Base-by-base conservation (phyloP, 1,284 basidiomycete species). In the Neonothopanus nambi region DNA sequence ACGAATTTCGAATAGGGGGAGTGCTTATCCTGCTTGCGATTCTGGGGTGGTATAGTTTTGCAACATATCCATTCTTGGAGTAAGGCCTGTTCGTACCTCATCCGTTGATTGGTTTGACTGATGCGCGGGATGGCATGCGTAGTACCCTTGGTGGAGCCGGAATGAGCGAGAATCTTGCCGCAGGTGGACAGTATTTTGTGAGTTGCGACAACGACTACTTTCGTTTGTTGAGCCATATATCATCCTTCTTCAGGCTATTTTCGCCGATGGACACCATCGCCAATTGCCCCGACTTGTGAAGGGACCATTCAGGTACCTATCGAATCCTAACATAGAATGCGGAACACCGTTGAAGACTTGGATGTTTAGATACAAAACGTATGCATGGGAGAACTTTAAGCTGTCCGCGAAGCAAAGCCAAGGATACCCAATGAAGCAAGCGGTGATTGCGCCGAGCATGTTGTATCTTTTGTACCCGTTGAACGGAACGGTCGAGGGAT, bases 161-260 rank as follows among this genome's bases (percentile, higher is more conserved):
- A 11, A 15, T 51, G 33, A 36, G 12, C 20, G 49, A 51, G 8
- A 51, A 13, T 11, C 26, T 51, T 17, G 24, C 41, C 3, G 49
- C 39, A 37, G 46, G 36, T 11, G 49, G 49, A 7, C 49, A 51
- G 33, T 44, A 51, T 43, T 51, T 51, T 40, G 49, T 51, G 41
- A 43, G 49, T 51, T 9, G 30, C 20, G 3, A 15, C 39, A n/a
- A n/a, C n/a, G n/a, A n/a, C n/a, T n/a, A n/a, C n/a, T n/a, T n/a
- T n/a, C n/a, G n/a, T n/a, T n/a, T n/a, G n/a, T n/a, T 48, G 15
- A 23, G 33, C 11, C 20, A 12, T 5, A n/a, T 7, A 17, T 49
- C 23, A 21, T 37, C n/a, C n/a, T n/a, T 12, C 15, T 12, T 15
- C 20, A 51, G 49, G 49, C 49, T 6, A 43, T 51, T 18, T 51